These are phyloP conservation scores for Wickerhamomyces canadensis DNA, from an alignment of 805 yeast species.

Conservation along the genomic window DNA sequence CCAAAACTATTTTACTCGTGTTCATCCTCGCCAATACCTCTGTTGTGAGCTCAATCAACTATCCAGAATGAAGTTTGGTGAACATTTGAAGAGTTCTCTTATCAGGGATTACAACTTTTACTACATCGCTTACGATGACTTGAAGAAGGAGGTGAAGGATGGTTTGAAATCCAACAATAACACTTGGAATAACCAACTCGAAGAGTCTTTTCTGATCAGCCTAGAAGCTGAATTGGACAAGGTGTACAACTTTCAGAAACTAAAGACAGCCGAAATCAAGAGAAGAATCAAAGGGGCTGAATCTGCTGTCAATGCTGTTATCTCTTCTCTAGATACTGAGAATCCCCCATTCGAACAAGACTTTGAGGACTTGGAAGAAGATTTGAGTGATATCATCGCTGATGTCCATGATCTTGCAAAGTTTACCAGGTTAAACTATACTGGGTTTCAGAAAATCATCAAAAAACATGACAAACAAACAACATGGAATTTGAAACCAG, in stretches of 20 bases:
- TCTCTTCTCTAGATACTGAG: conserved; percentile 46
- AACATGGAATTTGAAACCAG: conserved; percentile 74
- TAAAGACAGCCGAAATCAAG: conserved; percentile 79
- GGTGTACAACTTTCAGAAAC: conserved; percentile 85
- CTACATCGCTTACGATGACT: conserved; percentile 86
- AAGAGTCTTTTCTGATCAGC: conserved; percentile 69
- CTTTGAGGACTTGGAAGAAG: conserved; percentile 70
- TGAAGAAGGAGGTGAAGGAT: conserved; percentile 74
- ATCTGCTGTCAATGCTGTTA: conserved; percentile 60
- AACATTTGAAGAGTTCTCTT: conserved; percentile 81
- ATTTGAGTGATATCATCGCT: conserved; percentile 82
- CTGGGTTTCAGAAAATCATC: conserved; percentile 94
- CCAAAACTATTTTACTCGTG: too few relatives aligned
- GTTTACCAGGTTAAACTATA: conserved; percentile 87
- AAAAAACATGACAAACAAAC: conserved; percentile 96
- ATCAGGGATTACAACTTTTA: conserved; percentile 88
- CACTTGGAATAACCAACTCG: conserved; percentile 71
- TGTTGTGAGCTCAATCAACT: not conserved
- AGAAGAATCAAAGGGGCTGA: conserved; percentile 84
- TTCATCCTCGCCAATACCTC: not conserved
- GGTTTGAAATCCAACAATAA: conserved; percentile 52
- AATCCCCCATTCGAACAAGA: conserved; percentile 55
- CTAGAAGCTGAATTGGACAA: conserved; percentile 86
- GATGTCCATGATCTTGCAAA: conserved; percentile 97
- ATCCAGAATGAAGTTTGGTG: conserved; percentile 84